Evolutionary conservation across 495 filamentous ascomycete genomes (phyloP), one percentile per base, ranked within the genome.

Genomic region (Cetradonia linearis): DNA sequence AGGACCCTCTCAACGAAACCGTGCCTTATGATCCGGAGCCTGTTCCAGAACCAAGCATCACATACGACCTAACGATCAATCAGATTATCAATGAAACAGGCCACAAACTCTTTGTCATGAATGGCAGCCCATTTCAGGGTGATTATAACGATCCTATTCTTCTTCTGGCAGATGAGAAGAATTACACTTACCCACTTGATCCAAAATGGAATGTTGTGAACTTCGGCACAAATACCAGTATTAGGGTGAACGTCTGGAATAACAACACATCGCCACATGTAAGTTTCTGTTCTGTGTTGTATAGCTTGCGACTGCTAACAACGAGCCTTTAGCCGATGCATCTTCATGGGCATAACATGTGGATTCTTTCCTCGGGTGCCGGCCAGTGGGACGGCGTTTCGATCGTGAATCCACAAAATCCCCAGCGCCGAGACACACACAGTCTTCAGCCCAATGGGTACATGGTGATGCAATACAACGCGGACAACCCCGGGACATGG

Each of bases 401-500:
- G n/a, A 27, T 65, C 23, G 50, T 27, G 3, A 66, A 66, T 23
- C 34, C 59, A 0, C 13, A 33, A 6, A 73, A 54, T 14, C 38
- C 42, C 5, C 61, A 53, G 37, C 44, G 61, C 2, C 28, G 61
- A 28, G 61, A 63, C 56, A 46, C 37, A 23, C 61, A 63, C n/a
- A 13, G 59, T 1, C 3, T 59, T 14, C 46, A 33, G 16, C 55
- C 68, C 1, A 62, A 56, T 25, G 79, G 81, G 3, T 75, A 74
- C 54, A 62, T 82, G 13, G 75, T 76, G 7, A 68, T 83, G 3
- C 78, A 70, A n/a, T 81, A 79, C 62, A 65, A 74, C 67, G 74
- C 74, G 16, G 78, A 83, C 58, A 83, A 83, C 63, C 78, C 78
- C 4, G 79, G 79, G 5, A 67, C 74, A 2, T 83, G 81, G 81